Base-by-base conservation (phyloP, 2,329 filamentous ascomycete species). In the Piedraia hortae region DNA sequence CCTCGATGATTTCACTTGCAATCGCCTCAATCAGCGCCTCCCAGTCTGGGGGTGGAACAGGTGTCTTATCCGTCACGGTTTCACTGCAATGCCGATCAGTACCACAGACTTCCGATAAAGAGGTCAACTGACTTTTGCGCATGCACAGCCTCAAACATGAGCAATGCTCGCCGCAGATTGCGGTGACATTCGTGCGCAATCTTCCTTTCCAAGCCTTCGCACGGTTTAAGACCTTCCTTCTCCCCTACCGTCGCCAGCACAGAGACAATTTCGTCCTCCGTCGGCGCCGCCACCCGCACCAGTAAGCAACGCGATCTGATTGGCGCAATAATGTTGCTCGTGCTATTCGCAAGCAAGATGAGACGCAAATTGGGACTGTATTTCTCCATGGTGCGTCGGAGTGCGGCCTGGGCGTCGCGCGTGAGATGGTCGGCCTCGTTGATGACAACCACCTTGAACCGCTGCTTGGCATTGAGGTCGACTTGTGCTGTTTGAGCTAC, bases 401-500 rank as follows among this genome's bases (percentile, higher is more conserved):
- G 52, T 14, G 88, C 88, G 0, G 88, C 85, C 49, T 97, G 85
- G 3, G 85, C 85, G 54, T 97, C 85, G 31, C 85, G 58, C 3
- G 71, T 85, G 31, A 97, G 57, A 40, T 90, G 74, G 42, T 97
- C 88, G 5, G 85, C 85, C 53, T 97, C 85, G 38, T 97, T 97
- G 56, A 97, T 93, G 16, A 97, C 82, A 1, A 97, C 85, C 1
- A 97, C 80, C 50, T 97, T 97, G 60, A 97, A 97, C 19, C 68
- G 62, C 44, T 97, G 85, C 43, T 66, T 73, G 9, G 88, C 88
- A 7, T 65, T 59, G 34, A 85, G 57, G 44, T 97, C 85, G n/a
- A 97, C 85, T 50, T 97, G 88, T 45, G 97, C 85, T 23, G 85
- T 97, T 48, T 97, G 88, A 14, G 88, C 85, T 4, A 97, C 82